Evolutionary conservation across 2,329 filamentous ascomycete species (phyloP), one percentile per base, ranked within the genome.

Genomic region (Teratosphaeria nubilosa): DNA sequence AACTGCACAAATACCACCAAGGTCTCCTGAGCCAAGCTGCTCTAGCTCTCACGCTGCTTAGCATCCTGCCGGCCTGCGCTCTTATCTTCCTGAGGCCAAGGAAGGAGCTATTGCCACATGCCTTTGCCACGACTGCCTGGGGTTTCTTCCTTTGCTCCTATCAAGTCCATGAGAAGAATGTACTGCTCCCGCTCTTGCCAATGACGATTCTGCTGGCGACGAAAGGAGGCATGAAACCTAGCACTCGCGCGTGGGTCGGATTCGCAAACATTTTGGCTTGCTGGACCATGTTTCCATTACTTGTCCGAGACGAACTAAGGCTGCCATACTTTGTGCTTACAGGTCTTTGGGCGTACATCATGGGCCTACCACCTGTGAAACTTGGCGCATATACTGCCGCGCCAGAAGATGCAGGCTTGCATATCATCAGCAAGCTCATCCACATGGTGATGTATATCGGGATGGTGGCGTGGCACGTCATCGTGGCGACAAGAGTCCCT

Each of bases 141-240:
- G 92, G 88, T 0, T 99, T 99, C 78, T 99, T 97, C 72, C 79
- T 99, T 16, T 97, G 95, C 76, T 95, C 90, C 67, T 99, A 95
- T 72, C 94, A 99, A 71, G 95, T 99, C 0, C 94, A 99, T 68
- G 94, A 99, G 76, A 99, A 99, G 80, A 96, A 91, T 64, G 90
- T 96, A 0, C 79, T 99, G 5, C 82, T 99, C 2, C 95, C 94
- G 0, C 78, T 99, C 53, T 83, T 97, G 71, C 94, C 94, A 0
- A 96, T 95, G 88, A 97, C 91, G 0, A 75, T 96, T 6, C 79
- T 97, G 5, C 79, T 99, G 45, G 88, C 88, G 16, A 86, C 88
- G 16, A 83, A 86, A 62, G 83, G 88, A 54, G 92, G 92, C 0
- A 76, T 99, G 54, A 84, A 84, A 60, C 87, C 88, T 60, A 85